Conservation (phyloP, 805 yeast genomes). For the Blastobotrys americana region DNA sequence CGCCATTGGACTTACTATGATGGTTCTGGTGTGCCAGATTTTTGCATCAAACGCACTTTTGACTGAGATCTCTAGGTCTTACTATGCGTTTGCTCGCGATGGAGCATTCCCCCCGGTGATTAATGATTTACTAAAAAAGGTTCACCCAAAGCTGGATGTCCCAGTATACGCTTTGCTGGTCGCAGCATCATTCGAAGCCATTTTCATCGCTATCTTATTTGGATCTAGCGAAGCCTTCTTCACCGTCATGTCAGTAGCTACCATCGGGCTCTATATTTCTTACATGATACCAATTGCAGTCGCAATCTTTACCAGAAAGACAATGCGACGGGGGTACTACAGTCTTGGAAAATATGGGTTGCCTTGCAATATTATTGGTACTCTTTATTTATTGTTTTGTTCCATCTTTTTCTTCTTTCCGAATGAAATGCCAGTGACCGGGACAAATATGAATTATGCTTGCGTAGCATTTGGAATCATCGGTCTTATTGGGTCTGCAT, state of each 20-base stretch:
- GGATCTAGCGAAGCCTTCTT: slow-evolving; percentile 63
- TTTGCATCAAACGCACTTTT: slow-evolving; percentile 59
- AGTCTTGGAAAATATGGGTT: slow-evolving; percentile 16
- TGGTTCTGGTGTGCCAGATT: slow-evolving; percentile 45
- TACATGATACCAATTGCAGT: slow-evolving; percentile 47
- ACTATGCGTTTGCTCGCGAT: slow-evolving; percentile 40
- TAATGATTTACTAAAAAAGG: slow-evolving; percentile 17
- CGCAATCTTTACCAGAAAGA: background rate
- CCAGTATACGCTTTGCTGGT: slow-evolving; percentile 30
- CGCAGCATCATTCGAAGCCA: slow-evolving; percentile 39
- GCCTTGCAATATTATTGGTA: slow-evolving; percentile 18
- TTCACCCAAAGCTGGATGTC: slow-evolving; percentile 42
- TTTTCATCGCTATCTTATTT: slow-evolving; percentile 47
- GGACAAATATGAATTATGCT: slow-evolving; percentile 36
- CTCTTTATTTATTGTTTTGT: slow-evolving; percentile 20
- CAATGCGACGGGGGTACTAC: slow-evolving; percentile 14
- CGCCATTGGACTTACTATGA: slow-evolving; percentile 40
- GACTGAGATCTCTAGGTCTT: slow-evolving; percentile 58
- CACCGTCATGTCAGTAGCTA: slow-evolving; percentile 55
- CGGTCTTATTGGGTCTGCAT: background rate
- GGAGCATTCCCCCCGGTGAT: slow-evolving; percentile 33
- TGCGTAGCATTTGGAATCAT: slow-evolving; percentile 34
- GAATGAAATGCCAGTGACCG: slow-evolving; percentile 24
- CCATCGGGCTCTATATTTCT: slow-evolving; percentile 50
- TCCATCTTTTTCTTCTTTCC: slow-evolving; percentile 26